Percentiles rank a stretch among this genome's conserved stretches.
Evolutionary conservation across 352 stramenopile genomes (phyloP).

Genomic region (Pythium phragmiticola): DNA sequence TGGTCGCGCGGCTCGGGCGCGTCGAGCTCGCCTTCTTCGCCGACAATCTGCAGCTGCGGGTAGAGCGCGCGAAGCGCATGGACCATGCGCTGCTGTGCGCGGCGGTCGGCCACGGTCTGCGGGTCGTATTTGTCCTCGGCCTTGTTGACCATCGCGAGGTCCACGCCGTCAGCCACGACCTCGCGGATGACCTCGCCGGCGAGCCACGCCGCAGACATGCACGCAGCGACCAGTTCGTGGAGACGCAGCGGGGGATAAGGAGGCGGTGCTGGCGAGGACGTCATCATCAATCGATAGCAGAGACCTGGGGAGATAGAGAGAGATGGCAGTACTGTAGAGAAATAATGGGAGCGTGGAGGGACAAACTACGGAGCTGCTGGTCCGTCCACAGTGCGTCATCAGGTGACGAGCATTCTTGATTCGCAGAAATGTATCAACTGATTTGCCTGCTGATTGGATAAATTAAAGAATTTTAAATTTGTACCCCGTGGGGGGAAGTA

Average conservation of each 20-base stretch:
- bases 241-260: slow-evolving; percentile 16
- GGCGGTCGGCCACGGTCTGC: slow-evolving; percentile 74
- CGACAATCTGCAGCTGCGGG: slow-evolving; percentile 54
- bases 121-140: slow-evolving; percentile 70
- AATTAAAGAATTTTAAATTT: neutral
- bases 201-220: slow-evolving; percentile 48
- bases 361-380: neutral
- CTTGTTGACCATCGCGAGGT: slow-evolving; percentile 77
- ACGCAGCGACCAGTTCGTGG: slow-evolving; percentile 50
- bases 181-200: slow-evolving; percentile 70
- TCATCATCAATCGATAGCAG: neutral
- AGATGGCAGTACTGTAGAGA: neutral
- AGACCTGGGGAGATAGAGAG: neutral
- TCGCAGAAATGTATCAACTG: neutral
- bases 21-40: slow-evolving; percentile 69
- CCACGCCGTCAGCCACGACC: slow-evolving; percentile 48
- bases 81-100: slow-evolving; percentile 72
- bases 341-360: neutral
- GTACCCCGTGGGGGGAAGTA: neutral
- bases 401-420: neutral
- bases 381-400: neutral
- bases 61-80: slow-evolving; percentile 56
- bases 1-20: slow-evolving; percentile 42
- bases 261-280: slow-evolving; percentile 9
- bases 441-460: neutral